These are phyloP conservation scores for Cardiospermum halicacabum DNA, from an alignment of 345 rosid species.

Conservation along the genomic window DNA sequence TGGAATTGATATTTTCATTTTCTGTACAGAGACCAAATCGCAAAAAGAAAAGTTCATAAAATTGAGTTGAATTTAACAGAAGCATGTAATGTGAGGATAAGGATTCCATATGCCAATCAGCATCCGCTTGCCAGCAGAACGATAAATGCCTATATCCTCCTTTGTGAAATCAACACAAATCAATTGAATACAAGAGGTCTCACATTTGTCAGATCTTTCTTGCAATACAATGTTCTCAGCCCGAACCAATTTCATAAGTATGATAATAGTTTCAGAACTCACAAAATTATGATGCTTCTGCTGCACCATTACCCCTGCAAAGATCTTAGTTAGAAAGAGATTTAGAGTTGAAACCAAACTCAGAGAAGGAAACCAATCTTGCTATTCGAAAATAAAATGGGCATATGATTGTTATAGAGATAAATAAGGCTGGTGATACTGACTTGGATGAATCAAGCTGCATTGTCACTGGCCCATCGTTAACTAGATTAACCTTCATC, in stretches of 20 bases:
- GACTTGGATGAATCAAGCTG: conserved; percentile 79
- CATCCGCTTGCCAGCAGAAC: neutral
- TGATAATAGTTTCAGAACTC: neutral
- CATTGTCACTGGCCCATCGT: conserved; percentile 94
- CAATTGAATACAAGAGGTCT: neutral
- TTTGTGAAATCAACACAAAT: neutral
- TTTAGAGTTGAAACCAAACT: neutral
- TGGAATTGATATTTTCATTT: neutral
- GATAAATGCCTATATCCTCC: no score
- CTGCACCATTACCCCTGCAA: conserved; percentile 26
- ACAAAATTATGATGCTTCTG: conserved; percentile 24
- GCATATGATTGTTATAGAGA: neutral
- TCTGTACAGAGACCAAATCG: neutral
- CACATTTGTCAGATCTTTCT: neutral
- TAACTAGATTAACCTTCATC: conserved; percentile 89
- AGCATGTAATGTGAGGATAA: no score
- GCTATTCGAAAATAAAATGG: neutral
- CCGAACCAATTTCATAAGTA: neutral
- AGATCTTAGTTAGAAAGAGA: neutral
- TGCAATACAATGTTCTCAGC: neutral
- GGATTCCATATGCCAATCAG: no score
- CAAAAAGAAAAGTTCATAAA: no score
- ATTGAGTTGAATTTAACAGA: no score
- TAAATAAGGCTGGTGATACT: conserved; percentile 19
- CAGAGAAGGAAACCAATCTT: neutral